These are phyloP conservation scores for Termitomyces sp. DNA, from an alignment of 768 basidiomycete species.

Conservation along the genomic window DNA sequence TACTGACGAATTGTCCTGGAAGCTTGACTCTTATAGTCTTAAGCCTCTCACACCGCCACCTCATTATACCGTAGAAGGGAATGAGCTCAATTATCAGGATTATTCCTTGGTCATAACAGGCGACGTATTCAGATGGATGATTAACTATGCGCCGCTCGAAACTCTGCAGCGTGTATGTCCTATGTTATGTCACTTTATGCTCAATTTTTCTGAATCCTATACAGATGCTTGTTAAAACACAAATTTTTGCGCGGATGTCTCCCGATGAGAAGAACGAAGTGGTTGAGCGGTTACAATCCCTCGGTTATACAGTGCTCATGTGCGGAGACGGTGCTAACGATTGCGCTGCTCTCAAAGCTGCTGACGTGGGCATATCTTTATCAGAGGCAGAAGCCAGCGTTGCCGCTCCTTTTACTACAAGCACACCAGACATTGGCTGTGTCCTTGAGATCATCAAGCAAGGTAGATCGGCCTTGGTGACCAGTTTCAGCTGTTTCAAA, in stretches of 20 bases:
- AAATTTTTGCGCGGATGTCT: constrained; percentile 98
- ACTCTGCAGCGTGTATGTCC: constrained; percentile 81
- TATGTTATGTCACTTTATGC: background rate
- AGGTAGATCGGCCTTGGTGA: constrained; percentile 92
- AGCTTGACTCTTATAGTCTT: constrained; percentile 84
- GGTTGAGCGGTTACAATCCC: constrained; percentile 85
- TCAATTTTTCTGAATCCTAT: background rate
- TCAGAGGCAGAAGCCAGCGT: constrained; percentile 99
- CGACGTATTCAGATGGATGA: constrained; percentile 97
- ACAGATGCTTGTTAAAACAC: constrained; percentile 96
- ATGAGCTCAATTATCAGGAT: constrained; percentile 75
- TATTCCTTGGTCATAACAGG: constrained; percentile 91
- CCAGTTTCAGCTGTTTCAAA: constrained; percentile 99
- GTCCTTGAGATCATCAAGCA: constrained; percentile 96
- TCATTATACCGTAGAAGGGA: constrained; percentile 65
- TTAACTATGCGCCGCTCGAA: constrained; percentile 90
- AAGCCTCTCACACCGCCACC: constrained; percentile 71
- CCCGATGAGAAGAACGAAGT: constrained; percentile 99
- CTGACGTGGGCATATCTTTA: constrained; percentile 93
- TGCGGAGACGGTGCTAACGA: constrained; percentile 99
- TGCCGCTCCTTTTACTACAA: constrained; percentile 95
- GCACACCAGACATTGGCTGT: constrained; percentile 91
- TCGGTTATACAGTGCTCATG: constrained; percentile 97
- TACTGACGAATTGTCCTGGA: constrained; percentile 82
- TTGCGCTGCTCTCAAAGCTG: constrained; percentile 96